phyloP scores from a whole-genome alignment of 352 stramenopile genomes.

The Halophytophthora batemanensis region DNA sequence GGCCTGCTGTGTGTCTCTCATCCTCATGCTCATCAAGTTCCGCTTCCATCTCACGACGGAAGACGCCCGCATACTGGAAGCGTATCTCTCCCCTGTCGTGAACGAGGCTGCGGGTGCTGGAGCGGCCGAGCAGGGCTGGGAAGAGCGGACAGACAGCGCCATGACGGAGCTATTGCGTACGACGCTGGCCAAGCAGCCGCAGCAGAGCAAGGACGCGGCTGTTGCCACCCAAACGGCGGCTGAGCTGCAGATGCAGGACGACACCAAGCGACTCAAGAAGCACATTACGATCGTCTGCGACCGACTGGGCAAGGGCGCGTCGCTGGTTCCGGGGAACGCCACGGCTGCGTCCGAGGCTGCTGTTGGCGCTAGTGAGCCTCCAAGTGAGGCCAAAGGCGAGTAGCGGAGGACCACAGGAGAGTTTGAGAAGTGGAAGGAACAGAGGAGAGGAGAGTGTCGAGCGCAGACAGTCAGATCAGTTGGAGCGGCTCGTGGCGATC shows the following conservation, averaged over 20 bases:
- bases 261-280: constrained; percentile 89
- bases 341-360: background rate
- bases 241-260: constrained; percentile 63
- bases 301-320: constrained; percentile 78
- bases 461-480: too few species aligned
- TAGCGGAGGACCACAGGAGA: constrained; percentile 2
- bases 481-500: too few species aligned
- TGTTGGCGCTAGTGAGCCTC: background rate
- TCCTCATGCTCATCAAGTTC: constrained; percentile 79
- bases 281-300: constrained; percentile 90
- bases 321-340: constrained; percentile 23
- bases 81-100: constrained; percentile 69
- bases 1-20: constrained; percentile 67
- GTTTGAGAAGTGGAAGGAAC: too few species aligned
- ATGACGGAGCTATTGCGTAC: constrained; percentile 87
- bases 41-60: constrained; percentile 75
- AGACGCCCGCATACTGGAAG: constrained; percentile 53
- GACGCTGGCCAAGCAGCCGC: constrained; percentile 60
- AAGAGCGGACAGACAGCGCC: constrained; percentile 78
- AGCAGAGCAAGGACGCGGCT: constrained; percentile 25
- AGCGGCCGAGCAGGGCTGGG: constrained; percentile 74
- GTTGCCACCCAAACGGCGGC: constrained; percentile 16
- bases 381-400: constrained; percentile 23
- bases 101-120: constrained; percentile 31
- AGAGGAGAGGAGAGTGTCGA: too few species aligned